A percentile compares a stretch with the other conserved stretches of the same genome.
These are phyloP conservation scores for Aspergillus sclerotiicarbonarius DNA, from an alignment of 495 filamentous ascomycete genomes.

Conservation along the genomic window DNA sequence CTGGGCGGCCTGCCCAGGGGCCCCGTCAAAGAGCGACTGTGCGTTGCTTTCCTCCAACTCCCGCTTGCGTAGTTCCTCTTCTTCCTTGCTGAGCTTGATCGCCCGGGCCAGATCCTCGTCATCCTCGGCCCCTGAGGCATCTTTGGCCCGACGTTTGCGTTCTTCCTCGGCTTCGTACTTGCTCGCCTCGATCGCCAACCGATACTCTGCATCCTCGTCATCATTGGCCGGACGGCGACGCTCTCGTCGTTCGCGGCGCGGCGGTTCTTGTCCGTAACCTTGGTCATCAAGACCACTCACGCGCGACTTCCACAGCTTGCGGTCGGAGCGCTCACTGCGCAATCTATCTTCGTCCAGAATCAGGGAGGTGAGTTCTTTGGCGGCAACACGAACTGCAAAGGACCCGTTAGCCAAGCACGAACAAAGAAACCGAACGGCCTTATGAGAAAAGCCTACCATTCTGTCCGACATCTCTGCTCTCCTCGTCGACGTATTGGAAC, in stretches of 20 bases:
- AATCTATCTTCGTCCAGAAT: conserved; percentile 93
- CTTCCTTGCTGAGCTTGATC: conserved; percentile 93
- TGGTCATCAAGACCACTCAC: conserved; percentile 87
- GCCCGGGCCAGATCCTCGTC: conserved; percentile 92
- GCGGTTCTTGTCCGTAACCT: conserved; percentile 34
- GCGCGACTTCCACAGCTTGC: conserved; percentile 94
- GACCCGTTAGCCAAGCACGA: background rate
- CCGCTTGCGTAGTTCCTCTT: conserved; percentile 81
- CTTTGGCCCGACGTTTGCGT: conserved; percentile 63
- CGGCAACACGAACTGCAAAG: conserved; percentile 81
- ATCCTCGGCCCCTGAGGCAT: conserved; percentile 47
- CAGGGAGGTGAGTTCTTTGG: conserved; percentile 93
- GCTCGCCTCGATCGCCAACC: conserved; percentile 91
- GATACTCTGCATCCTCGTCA: conserved; percentile 92
- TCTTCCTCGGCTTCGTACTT: conserved; percentile 96
- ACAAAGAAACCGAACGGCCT: background rate
- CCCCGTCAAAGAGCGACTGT: conserved; percentile 82
- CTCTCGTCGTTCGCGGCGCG: conserved; percentile 44
- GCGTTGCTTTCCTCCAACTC: conserved; percentile 91
- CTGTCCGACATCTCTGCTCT: conserved; percentile 89
- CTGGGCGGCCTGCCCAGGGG: conserved; percentile 57
- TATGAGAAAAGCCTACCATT: conserved; percentile 62
- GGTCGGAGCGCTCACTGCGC: conserved; percentile 84
- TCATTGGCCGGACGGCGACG: conserved; percentile 53
- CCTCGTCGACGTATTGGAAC: conserved; percentile 94